Evolutionary conservation across 768 basidiomycete species (phyloP), one percentile per base, ranked within the genome.

Genomic region (Russula emetica): DNA sequence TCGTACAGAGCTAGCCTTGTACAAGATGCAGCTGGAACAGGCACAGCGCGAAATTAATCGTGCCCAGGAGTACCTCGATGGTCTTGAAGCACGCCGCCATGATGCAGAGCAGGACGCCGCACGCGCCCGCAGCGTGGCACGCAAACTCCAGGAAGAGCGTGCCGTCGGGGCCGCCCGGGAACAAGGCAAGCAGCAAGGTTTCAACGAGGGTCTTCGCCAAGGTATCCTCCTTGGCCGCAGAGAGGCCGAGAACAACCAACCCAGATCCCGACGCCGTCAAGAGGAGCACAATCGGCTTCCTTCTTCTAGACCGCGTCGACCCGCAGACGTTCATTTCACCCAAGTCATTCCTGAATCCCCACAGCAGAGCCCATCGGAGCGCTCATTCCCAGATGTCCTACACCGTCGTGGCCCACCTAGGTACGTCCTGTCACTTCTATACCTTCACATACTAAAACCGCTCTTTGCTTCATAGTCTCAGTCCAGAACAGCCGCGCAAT

Each of bases 21-120:
- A 89, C 73, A 88, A 85, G 69, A 72, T 79, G 44, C 83, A 87
- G 61, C 78, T 88, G 16, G 81, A 86, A n/a, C 78, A 79, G 51
- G 88, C 88, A 2, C 86, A 87, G 72, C 77, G 78, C 66, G 88
- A 90, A 72, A 85, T 91, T 55, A 77, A 77, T 66, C 78, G 83
- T 38, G 89, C 88, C 1, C 88, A 90, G 72, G 77, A 80, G 52
- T 76, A 87, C 22, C 76, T 90, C 49, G 77, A 78, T 22, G 74
- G 79, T 9, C 78, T 89, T 8, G 89, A 89, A 66, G 74, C 71
- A 26, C 82, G 85, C 70, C 76, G 85, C 38, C 75, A 79, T 60
- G 77, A 82, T 11, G 87, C 88, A 38, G 87, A 90, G 73, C 81
- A 83, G 66, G 81, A 82, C 14, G 86, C 84, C 6, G 79, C 85